Evolutionary conservation across 2,329 filamentous ascomycete genomes (phyloP).

Genomic region (Aspergillus pseudoterreus): DNA sequence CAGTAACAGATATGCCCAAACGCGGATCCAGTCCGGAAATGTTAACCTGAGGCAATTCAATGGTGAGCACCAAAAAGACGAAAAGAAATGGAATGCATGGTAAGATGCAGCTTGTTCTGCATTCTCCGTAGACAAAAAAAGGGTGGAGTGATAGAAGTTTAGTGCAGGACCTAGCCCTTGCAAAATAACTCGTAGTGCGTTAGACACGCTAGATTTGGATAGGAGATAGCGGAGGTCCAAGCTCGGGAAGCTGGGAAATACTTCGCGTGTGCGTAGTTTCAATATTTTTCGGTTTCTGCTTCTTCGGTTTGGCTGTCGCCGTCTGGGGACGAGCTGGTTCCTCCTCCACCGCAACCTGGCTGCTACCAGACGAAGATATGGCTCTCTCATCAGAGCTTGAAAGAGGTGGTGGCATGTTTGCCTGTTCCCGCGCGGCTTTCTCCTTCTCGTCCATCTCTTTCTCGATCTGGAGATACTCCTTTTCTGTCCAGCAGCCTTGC

Average conservation of each 20-base stretch:
- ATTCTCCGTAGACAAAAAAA: neutral
- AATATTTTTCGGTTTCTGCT: slow-evolving; percentile 32
- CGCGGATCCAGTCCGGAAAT: slow-evolving; percentile 18
- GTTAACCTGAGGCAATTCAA: slow-evolving; percentile 1
- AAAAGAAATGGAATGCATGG: neutral
- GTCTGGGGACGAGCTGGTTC: slow-evolving; percentile 23
- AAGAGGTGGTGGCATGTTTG: slow-evolving; percentile 15
- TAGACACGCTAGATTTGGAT: slow-evolving; percentile 38
- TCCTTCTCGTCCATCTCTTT: slow-evolving; percentile 36
- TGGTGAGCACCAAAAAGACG: neutral
- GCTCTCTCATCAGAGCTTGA: slow-evolving; percentile 51
- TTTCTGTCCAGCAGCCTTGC: slow-evolving; percentile 92
- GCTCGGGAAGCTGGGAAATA: slow-evolving; percentile 44
- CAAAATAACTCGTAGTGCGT: neutral
- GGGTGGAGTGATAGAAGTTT: neutral
- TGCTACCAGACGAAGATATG: slow-evolving; percentile 63
- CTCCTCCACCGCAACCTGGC: slow-evolving; percentile 47
- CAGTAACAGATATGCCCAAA: slow-evolving; percentile 4
- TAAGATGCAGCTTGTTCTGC: slow-evolving; percentile 11
- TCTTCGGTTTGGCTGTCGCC: slow-evolving; percentile 26
- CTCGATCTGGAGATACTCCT: slow-evolving; percentile 66
- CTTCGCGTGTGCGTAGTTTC: slow-evolving; percentile 32
- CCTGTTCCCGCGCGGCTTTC: slow-evolving; percentile 22
- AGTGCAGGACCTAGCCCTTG: no score
- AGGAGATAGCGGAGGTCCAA: slow-evolving; percentile 46